These are phyloP conservation scores for Physaria fendleri DNA, from an alignment of 345 rosid genomes.

Conservation along the genomic window DNA sequence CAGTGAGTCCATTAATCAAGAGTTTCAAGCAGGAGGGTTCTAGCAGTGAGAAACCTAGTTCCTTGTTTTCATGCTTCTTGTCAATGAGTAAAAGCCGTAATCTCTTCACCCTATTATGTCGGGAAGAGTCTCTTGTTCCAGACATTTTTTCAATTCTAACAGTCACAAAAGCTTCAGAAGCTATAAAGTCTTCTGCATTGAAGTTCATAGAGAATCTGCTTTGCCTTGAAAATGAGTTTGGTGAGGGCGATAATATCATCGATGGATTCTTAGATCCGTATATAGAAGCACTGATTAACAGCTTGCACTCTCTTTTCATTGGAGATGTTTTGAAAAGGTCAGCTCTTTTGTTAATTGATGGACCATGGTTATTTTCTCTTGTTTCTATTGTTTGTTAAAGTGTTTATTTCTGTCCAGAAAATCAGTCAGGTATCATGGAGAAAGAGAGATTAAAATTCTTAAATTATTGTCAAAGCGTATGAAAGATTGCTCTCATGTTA, in stretches of 20 bases:
- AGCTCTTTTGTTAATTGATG: background rate
- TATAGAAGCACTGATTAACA: conserved; percentile 48
- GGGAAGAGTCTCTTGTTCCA: conserved; percentile 60
- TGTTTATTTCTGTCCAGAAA: conserved; percentile 47
- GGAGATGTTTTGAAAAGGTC: conserved; percentile 66
- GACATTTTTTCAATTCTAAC: conserved; percentile 75
- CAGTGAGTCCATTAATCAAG: conserved; percentile 60
- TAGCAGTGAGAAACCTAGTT: conserved; percentile 90
- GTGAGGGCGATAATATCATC: conserved; percentile 38
- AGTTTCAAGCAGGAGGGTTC: conserved; percentile 87
- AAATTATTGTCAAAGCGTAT: conserved; percentile 58
- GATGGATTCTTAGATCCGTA: conserved; percentile 47
- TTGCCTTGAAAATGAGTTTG: conserved; percentile 54
- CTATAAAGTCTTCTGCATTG: conserved; percentile 58
- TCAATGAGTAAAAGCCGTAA: conserved; percentile 80
- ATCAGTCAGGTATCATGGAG: conserved; percentile 56
- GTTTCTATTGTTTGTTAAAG: background rate
- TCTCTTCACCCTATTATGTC: conserved; percentile 49
- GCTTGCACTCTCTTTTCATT: conserved; percentile 61
- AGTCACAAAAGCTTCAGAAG: conserved; percentile 69
- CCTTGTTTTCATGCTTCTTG: conserved; percentile 79
- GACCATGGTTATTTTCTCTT: conserved; percentile 11
- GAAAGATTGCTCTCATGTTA: conserved; percentile 39
- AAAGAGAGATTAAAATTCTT: conserved; percentile 54
- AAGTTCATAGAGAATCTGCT: conserved; percentile 76